A percentile compares a stretch with the other conserved stretches of the same genome.
Conservation (phyloP, 345 rosid species). For the Physaria fendleri region DNA sequence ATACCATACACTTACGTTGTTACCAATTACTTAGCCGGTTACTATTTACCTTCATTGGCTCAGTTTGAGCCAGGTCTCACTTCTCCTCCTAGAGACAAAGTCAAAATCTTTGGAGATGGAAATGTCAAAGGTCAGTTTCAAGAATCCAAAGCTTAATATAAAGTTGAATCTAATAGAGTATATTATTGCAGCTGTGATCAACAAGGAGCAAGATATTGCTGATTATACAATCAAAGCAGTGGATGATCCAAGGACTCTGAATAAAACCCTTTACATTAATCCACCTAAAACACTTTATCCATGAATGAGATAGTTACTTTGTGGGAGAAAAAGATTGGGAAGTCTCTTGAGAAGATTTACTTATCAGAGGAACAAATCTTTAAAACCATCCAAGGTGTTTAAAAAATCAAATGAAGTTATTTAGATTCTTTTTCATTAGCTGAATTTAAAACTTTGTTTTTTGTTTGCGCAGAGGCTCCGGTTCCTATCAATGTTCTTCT, state of each 20-base stretch:
- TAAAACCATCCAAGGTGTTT: slow-evolving; percentile 53
- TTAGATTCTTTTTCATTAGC: not conserved
- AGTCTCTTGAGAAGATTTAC: slow-evolving; percentile 47
- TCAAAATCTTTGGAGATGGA: slow-evolving; percentile 52
- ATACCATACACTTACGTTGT: slow-evolving; percentile 54
- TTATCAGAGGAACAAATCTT: slow-evolving; percentile 52
- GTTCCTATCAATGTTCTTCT: slow-evolving; percentile 41
- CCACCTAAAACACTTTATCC: slow-evolving; percentile 53
- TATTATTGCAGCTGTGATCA: slow-evolving; percentile 40
- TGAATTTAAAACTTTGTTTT: not conserved
- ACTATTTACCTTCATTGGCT: slow-evolving; percentile 36
- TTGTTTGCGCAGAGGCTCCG: slow-evolving; percentile 41
- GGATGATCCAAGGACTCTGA: slow-evolving; percentile 57
- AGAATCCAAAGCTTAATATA: not conserved
- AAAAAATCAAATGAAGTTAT: not conserved
- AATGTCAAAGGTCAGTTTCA: slow-evolving; percentile 38
- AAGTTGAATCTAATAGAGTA: not conserved
- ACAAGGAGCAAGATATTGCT: slow-evolving; percentile 52
- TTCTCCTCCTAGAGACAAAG: slow-evolving; percentile 59
- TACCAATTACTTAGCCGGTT: slow-evolving; percentile 42
- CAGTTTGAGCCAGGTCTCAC: slow-evolving; percentile 40
- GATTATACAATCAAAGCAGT: slow-evolving; percentile 47
- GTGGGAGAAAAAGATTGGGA: slow-evolving; percentile 69
- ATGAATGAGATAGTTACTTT: slow-evolving; percentile 49
- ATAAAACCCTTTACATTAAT: slow-evolving; percentile 48